phyloP scores from a whole-genome alignment of 345 rosid genomes.

The Syzygium aqueum region DNA sequence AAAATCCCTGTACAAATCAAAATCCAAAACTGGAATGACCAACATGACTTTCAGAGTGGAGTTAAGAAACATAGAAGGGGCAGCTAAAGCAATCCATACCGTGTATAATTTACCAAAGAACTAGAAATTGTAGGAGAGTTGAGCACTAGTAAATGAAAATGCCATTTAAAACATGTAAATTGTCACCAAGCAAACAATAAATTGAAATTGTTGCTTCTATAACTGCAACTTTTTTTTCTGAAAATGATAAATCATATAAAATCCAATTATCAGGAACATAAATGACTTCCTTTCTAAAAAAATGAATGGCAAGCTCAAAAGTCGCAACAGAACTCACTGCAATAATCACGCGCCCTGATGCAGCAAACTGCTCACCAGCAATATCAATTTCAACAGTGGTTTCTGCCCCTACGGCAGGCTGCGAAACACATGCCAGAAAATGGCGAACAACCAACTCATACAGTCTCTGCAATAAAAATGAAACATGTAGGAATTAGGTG shows the following conservation, averaged over 20 bases:
- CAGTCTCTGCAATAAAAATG: constrained; percentile 44
- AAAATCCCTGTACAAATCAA: background rate
- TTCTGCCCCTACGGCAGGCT: constrained; percentile 96
- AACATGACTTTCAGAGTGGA: background rate
- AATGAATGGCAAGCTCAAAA: background rate
- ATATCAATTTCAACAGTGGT: constrained; percentile 92
- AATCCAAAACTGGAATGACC: background rate
- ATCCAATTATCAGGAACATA: background rate
- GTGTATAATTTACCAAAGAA: background rate
- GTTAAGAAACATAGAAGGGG: background rate
- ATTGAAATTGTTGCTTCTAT: background rate
- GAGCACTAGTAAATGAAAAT: background rate
- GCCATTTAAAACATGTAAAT: background rate
- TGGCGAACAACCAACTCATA: constrained; percentile 97
- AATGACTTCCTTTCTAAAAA: background rate
- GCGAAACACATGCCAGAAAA: constrained; percentile 94
- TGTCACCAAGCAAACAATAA: background rate
- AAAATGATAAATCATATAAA: background rate
- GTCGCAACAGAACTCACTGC: constrained; percentile 47
- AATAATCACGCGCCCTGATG: constrained; percentile 83
- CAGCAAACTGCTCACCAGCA: constrained; percentile 81
- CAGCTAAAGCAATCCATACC: background rate
- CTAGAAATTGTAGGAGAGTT: background rate
- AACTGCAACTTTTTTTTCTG: background rate
- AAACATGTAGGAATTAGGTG: background rate